Base-by-base conservation (phyloP, 768 basidiomycete species). In the Phallus indusiatus region DNA sequence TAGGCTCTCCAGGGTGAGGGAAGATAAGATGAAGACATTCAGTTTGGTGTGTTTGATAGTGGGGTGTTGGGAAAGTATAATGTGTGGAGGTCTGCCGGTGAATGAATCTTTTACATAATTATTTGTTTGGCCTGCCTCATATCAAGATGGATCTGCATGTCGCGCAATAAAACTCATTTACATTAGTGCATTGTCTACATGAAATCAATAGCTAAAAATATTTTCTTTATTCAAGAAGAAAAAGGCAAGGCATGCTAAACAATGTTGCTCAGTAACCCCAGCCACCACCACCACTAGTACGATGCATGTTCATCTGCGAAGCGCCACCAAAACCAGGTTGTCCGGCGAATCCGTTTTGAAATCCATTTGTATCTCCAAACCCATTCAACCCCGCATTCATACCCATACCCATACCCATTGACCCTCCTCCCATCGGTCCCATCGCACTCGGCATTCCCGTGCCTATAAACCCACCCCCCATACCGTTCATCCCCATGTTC, bases 361-460 rank as follows among this genome's bases (percentile, higher is more conserved):
- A 47, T 36, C 35, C 46, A 35, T 20, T 18, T 54, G 17, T 37
- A 17, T 36, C 53, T 14, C 24, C 54, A 47, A 34, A 33, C 33
- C 53, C 53, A 46, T 12, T 70, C 71, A 37, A 35, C 10, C 54
- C 60, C 62, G 61, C 56, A 47, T 70, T 70, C 64, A 72, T 66
- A 1, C 68, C 70, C 52, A 70, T 67, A 1, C 68, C 70, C 47
- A 70, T 67, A 62, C 68, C 70, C 47, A 70, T 67, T 61, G 52
- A 60, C 56, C 62, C 66, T 65, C 46, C 51, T 21, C 59, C 54
- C 22, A 50, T 60, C 10, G 53, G 35, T 11, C 62, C 62, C 42
- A 65, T 54, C 51, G 60, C 62, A 35, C 61, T 64, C 64, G 62
- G 62, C 17, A 64, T 60, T 5, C 54, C 63, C 35, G 61, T 60